phyloP scores from a whole-genome alignment of 352 stramenopile species.

The Phytophthora sansomeana region DNA sequence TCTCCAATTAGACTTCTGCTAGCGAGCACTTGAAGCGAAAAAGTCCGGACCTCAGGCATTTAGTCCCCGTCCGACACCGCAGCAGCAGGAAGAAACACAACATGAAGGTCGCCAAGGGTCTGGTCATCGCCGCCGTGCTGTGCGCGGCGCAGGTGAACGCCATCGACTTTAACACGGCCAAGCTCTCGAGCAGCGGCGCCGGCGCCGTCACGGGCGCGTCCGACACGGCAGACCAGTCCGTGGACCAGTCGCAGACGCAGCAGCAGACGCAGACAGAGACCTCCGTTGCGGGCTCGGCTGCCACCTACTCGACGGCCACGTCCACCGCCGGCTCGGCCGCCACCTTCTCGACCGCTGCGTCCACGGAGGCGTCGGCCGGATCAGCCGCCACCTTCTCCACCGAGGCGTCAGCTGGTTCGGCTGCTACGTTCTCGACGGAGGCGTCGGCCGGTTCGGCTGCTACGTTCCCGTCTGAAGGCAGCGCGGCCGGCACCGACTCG shows the following conservation, averaged over 20 bases:
- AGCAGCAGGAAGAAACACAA: slow-evolving; percentile 1
- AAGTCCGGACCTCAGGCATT: not conserved
- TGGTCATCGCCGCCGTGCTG: slow-evolving; percentile 65
- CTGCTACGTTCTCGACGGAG: not conserved
- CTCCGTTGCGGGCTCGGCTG: slow-evolving; percentile 12
- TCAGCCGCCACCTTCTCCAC: slow-evolving; percentile 8
- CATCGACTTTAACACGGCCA: slow-evolving; percentile 50
- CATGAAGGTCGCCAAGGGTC: slow-evolving; percentile 52
- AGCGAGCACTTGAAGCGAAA: slow-evolving; percentile 20
- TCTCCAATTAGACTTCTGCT: slow-evolving; percentile 45
- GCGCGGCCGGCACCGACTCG: slow-evolving; percentile 19
- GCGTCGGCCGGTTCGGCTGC: slow-evolving; percentile 4
- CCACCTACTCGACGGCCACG: slow-evolving; percentile 1
- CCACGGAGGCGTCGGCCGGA: not conserved
- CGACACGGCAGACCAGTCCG: slow-evolving; percentile 8
- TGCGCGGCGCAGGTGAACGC: slow-evolving; percentile 62
- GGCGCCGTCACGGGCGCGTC: slow-evolving; percentile 29
- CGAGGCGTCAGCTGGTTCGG: not conserved
- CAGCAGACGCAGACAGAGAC: slow-evolving; percentile 10
- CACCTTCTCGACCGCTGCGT: not conserved
- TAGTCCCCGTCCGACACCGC: slow-evolving; percentile 1
- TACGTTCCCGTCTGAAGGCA: slow-evolving; percentile 8
- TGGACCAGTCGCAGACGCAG: not conserved
- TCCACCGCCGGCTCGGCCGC: slow-evolving; percentile 7
- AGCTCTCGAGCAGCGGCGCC: slow-evolving; percentile 23